Percentiles rank a stretch among this genome's conserved stretches.
phyloP scores from a whole-genome alignment of 331 rosid species.

The Quercus lobata region DNA sequence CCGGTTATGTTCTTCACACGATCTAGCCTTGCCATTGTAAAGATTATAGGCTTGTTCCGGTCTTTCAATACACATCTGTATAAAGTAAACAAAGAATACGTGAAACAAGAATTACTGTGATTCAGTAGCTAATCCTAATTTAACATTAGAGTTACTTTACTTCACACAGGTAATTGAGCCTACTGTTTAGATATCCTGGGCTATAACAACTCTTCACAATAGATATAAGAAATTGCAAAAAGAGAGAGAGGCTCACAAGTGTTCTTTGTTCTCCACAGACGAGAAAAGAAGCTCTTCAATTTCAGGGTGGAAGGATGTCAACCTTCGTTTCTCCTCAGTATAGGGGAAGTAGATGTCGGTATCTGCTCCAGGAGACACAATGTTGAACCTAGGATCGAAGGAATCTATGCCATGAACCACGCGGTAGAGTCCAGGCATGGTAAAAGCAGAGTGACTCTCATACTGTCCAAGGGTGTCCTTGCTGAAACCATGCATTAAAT shows the following conservation, averaged over 20 bases:
- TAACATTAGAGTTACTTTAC: too few relatives aligned
- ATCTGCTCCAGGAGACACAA: conserved; percentile 98
- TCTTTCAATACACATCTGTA: conserved; percentile 85
- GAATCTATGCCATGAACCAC: conserved; percentile 95
- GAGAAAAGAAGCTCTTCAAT: conserved; percentile 95
- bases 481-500: conserved; percentile 37
- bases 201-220: too few relatives aligned
- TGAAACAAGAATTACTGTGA: too few relatives aligned
- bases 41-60: conserved; percentile 89
- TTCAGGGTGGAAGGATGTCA: conserved; percentile 80
- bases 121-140: too few relatives aligned
- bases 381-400: conserved; percentile 97
- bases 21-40: conserved; percentile 99
- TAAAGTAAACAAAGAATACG: too few relatives aligned
- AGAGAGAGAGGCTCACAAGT: conserved; percentile 48
- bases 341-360: conserved; percentile 77
- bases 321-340: conserved; percentile 58
- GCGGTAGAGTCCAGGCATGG: conserved; percentile 96
- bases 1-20: conserved; percentile 99
- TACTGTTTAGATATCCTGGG: too few relatives aligned
- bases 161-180: too few relatives aligned
- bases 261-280: conserved; percentile 77
- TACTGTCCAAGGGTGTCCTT: conserved; percentile 96
- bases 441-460: conserved; percentile 97
- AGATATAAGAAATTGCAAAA: too few relatives aligned